phyloP scores from a whole-genome alignment of 1,284 basidiomycete species.

The Ceratobasidium sp. region DNA sequence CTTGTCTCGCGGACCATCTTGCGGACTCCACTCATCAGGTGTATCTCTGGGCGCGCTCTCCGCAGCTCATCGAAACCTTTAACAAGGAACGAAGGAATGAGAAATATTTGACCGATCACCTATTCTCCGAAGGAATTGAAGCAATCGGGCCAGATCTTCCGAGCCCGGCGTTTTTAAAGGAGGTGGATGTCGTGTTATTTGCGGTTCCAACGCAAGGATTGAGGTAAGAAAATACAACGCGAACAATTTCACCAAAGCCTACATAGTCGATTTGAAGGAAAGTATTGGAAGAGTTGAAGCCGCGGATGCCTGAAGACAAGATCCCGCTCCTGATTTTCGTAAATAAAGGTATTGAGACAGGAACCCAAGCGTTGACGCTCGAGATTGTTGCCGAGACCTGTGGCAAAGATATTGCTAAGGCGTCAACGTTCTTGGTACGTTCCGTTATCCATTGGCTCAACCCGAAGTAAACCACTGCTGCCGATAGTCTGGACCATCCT shows the following conservation, averaged over 20 bases:
- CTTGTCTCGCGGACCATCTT: conserved; percentile 67
- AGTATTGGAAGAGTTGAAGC: conserved; percentile 48
- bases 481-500: conserved; percentile 82
- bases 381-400: conserved; percentile 88
- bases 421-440: conserved; percentile 82
- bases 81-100: conserved; percentile 77
- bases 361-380: conserved; percentile 79
- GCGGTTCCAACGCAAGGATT: conserved; percentile 86
- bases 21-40: conserved; percentile 80
- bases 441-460: neutral
- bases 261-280: conserved; percentile 46
- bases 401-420: conserved; percentile 77
- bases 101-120: conserved; percentile 64
- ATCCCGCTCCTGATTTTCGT: conserved; percentile 85
- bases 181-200: conserved; percentile 83
- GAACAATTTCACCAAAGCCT: neutral
- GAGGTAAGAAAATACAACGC: conserved; percentile 63
- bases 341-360: conserved; percentile 87
- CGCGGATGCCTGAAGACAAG: conserved; percentile 56
- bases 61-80: conserved; percentile 72
- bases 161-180: conserved; percentile 66
- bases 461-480: conserved; percentile 17
- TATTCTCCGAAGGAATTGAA: conserved; percentile 73
- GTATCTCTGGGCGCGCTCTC: conserved; percentile 79
- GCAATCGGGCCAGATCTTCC: conserved; percentile 84